A percentile compares a stretch with the other conserved stretches of the same genome.
Evolutionary conservation across 73 alveolate genomes (phyloP).

Genomic region (Stentor roeselii): DNA sequence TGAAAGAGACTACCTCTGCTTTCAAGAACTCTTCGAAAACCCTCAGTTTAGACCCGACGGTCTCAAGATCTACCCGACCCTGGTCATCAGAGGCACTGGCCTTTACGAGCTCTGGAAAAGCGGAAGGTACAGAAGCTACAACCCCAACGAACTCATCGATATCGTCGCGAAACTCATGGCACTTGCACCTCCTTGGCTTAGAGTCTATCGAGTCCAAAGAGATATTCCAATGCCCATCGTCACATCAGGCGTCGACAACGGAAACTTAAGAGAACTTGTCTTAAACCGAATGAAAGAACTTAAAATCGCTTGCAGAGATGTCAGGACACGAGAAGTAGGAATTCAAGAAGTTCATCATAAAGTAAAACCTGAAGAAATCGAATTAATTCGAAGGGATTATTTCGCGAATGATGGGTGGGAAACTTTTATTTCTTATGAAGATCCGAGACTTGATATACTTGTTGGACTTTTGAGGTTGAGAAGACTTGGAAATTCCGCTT

Average conservation of each 20-base stretch:
- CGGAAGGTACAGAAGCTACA: slow-evolving; percentile 93
- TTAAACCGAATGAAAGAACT: slow-evolving; percentile 94
- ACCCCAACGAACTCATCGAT: slow-evolving; percentile 88
- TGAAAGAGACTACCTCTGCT: slow-evolving; percentile 96
- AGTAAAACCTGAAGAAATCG: slow-evolving; percentile 95
- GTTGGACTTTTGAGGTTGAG: slow-evolving; percentile 94
- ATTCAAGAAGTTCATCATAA: slow-evolving; percentile 94
- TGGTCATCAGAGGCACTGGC: slow-evolving; percentile 98
- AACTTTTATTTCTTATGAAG: slow-evolving; percentile 95
- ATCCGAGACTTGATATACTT: slow-evolving; percentile 93
- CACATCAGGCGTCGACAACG: slow-evolving; percentile 97
- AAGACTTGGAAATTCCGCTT: slow-evolving; percentile 84
- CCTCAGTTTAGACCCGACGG: slow-evolving; percentile 98
- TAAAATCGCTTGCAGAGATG: slow-evolving; percentile 97
- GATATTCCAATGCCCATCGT: slow-evolving; percentile 99
- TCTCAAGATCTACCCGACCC: slow-evolving; percentile 93
- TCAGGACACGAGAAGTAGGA: slow-evolving; percentile 97
- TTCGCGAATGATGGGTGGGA: slow-evolving; percentile 98
- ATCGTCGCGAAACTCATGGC: slow-evolving; percentile 92
- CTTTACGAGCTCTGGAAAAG: slow-evolving; percentile 96
- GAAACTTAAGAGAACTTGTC: slow-evolving; percentile 95
- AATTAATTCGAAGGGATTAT: slow-evolving; percentile 95
- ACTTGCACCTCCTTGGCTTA: slow-evolving; percentile 98
- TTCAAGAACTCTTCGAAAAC: slow-evolving; percentile 95
- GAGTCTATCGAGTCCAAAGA: slow-evolving; percentile 94